Base-by-base conservation (phyloP, 208 protist species). In the Trichomonas tenax region DNA sequence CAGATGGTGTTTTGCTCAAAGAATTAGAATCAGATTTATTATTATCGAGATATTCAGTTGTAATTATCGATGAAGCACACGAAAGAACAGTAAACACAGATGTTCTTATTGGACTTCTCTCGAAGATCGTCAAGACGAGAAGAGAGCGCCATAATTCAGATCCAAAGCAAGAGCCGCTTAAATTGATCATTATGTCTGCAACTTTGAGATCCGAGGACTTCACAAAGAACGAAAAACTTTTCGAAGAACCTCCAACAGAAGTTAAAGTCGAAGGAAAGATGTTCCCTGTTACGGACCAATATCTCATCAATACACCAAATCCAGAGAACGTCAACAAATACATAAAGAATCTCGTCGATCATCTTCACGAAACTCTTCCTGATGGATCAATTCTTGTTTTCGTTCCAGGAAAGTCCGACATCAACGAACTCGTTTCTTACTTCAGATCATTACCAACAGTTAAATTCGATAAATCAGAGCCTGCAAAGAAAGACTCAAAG, bases 91-190 rank as follows among this genome's bases (percentile, higher is more conserved):
- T 98, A 23, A 98, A 98, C 96, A 98, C 97, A 6, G 99, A 99
- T 97, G 98, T 99, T 49, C 97, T 99, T 23, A 98, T 99, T 96
- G 99, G 99, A 23, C 97, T 99, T 15, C 97, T 99, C 11, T 99
- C 99, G 0, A 98, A 99, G 45, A 99, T 99, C 81, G 98, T 99
- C 15, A 98, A 98, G 14, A 97, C 99, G 51, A 98, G 97, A 84
- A 36, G 72, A 36, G 31, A 96, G 23, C 40, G 40, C 26, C 26
- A 38, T 72, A 40, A 93, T 38, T n/a, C 23, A 38, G 51, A 82
- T 82, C 36, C 26, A 36, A 45, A 48, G 0, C 6, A 96, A 26
- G 46, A 48, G 63, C 97, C 97, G 26, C 96, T 98, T 36, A 98
- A 98, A 86, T 96, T 98, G 31, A 96, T 99, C 4, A 98, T 99